Evolutionary conservation across 2,329 filamentous ascomycete species (phyloP), one percentile per base, ranked within the genome.

Genomic region (Penicillium sp.): DNA sequence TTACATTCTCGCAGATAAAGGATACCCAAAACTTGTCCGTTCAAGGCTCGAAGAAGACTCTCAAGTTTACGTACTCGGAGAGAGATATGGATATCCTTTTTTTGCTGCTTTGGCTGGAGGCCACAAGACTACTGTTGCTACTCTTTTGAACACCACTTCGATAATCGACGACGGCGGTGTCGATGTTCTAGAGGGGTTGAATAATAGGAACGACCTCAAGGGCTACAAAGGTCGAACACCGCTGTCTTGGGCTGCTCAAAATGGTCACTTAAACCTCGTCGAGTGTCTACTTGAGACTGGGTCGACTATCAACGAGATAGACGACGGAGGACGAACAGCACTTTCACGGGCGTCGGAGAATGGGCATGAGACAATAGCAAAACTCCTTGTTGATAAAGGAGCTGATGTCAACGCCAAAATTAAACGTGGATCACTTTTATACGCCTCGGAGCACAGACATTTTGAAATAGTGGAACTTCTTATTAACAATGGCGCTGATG

Each of bases 21-120:
- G 47, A 38, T 50, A 3, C 7, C 9, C n/a, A 61, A 47, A 8
- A 48, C 20, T 43, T 48, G 6, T 8, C 26, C 40, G 0, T 60
- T 68, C 46, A 60, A 47, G 38, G 66, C 33, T 43, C 70, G 3
- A 38, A 60, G 16, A 23, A 62, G 0, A 62, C 65, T 9, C 21
- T 26, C 1, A 60, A 51, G 0, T 16, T 21, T 40, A 20, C 46
- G 16, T 46, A 20, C 26, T 14, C 33, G 40, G 51, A n/a, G 51
- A 46, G 18, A 30, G 51, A 53, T 46, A 53, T 46, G 11, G 2
- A 4, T 53, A 53, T 18, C 51, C 51, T 11, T 3, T 53, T 5
- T 53, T 53, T 53, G 51, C 51, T n/a, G 51, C 51, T 30, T 53
- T 53, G 51, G 51, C 40, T 3, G 14, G 18, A 18, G 24, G 51